Base-by-base conservation (phyloP, 2,329 filamentous ascomycete genomes). In the Exophiala sp. region DNA sequence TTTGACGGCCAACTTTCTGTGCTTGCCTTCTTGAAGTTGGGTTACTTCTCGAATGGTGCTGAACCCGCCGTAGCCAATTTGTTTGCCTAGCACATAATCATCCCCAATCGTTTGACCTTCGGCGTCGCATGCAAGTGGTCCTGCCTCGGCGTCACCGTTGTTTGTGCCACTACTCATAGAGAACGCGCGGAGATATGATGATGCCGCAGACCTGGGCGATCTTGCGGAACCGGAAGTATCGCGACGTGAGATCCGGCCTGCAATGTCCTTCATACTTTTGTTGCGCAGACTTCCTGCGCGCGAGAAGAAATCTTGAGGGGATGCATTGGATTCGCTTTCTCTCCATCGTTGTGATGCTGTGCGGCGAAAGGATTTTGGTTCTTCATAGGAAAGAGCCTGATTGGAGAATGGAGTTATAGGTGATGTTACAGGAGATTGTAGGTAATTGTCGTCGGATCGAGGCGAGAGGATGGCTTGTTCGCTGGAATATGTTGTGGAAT, bases 31-130 rank as follows among this genome's bases (percentile, higher is more conserved):
- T 32, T 78, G 78, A 42, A 86, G 78, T 50, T 83, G 85, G 56
- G 77, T 83, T 6, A 84, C 83, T 68, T 87, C 84, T 63, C 85
- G 86, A 33, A 87, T 82, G 1, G 81, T 75, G 59, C 83, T 85
- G 67, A 87, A 87, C 3, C 84, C 84, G 21, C 84, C 84, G 58
- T 75, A 81, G 2, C 82, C 84, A 55, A 87, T 82, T 55, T 83
- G 79, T 60, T 84, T 83, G 44, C 84, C 84, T 47, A 87, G 80
- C 32, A 87, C 81, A 66, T 86, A 87, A 58, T 85, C 81, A 48
- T 79, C 77, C 39, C 83, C 84, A 43, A 87, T 80, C 55, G 84
- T 79, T 65, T 87, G 83, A 2, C 84, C 84, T 71, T 87, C 84
- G 45, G 85, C 82, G 64, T 87, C 84, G 10, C 82, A 83, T 55